Percentiles rank a stretch among this genome's conserved stretches.
Evolutionary conservation across 2,329 filamentous ascomycete genomes (phyloP).

Genomic region (Diaporthe aspalathi): DNA sequence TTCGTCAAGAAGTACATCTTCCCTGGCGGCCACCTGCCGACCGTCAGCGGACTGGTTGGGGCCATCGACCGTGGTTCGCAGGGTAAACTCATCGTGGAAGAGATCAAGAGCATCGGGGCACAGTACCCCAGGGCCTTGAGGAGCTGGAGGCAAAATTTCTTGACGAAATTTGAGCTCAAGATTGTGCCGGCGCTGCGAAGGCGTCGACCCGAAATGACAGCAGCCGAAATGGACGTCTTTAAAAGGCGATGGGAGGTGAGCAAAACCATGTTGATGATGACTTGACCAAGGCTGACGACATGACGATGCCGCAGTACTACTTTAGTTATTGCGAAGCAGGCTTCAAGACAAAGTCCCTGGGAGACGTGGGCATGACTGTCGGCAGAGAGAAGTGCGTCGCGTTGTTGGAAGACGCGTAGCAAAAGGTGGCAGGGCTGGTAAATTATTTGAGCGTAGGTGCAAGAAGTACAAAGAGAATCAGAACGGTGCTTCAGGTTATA

Average conservation of each 20-base stretch:
- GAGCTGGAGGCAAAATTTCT: slow-evolving; percentile 33
- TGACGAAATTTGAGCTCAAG: slow-evolving; percentile 26
- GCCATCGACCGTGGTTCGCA: slow-evolving; percentile 33
- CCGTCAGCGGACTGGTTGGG: slow-evolving; percentile 35
- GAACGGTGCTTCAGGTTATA: background rate
- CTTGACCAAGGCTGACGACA: slow-evolving; percentile 9
- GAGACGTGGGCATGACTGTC: slow-evolving; percentile 35
- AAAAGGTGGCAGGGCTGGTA: too few species aligned
- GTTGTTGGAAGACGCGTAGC: slow-evolving; percentile 25
- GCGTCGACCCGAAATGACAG: slow-evolving; percentile 25
- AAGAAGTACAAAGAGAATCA: background rate
- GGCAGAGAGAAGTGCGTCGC: slow-evolving; percentile 37
- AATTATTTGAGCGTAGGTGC: background rate
- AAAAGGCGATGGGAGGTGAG: slow-evolving; percentile 39
- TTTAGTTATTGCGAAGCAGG: slow-evolving; percentile 39
- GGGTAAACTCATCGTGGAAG: slow-evolving; percentile 37
- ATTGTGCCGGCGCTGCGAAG: slow-evolving; percentile 33
- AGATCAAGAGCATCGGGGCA: slow-evolving; percentile 36
- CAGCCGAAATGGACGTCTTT: slow-evolving; percentile 27
- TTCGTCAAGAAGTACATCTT: slow-evolving; percentile 41
- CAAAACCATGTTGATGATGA: background rate
- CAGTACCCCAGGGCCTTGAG: slow-evolving; percentile 35
- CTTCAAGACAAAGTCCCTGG: slow-evolving; percentile 35
- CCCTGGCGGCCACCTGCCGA: slow-evolving; percentile 37
- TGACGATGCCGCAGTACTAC: slow-evolving; percentile 22